A percentile compares a stretch with the other conserved stretches of the same genome.
These are phyloP conservation scores for Poa annua DNA, from an alignment of 176 grass and related monocot species.

Conservation along the genomic window DNA sequence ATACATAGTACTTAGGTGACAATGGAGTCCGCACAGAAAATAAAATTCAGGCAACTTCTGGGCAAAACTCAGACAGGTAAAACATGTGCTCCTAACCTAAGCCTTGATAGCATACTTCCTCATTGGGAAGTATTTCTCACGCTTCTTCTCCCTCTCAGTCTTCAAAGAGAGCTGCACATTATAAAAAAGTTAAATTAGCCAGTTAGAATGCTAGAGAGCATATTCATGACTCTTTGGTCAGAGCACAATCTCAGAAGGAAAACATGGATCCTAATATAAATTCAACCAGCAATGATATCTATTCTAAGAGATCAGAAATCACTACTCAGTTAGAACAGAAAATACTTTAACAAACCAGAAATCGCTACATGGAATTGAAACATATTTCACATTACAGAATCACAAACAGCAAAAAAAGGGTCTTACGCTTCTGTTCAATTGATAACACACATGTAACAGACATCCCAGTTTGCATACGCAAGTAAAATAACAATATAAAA, in stretches of 20 bases:
- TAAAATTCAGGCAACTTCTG: conserved; percentile 24
- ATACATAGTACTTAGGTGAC: conserved; percentile 42
- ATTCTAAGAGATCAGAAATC: too few relatives aligned
- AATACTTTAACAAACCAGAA: too few relatives aligned
- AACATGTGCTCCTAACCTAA: conserved; percentile 39
- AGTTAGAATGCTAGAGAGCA: background rate
- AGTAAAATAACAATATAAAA: background rate
- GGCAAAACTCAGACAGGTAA: conserved; percentile 38
- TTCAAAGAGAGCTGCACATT: conserved; percentile 62
- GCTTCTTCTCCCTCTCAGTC: conserved; percentile 70
- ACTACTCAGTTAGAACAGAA: too few relatives aligned
- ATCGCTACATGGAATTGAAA: too few relatives aligned
- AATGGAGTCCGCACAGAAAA: conserved; percentile 24
- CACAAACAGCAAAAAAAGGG: too few relatives aligned
- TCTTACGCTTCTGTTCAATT: background rate
- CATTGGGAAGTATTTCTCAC: conserved; percentile 77
- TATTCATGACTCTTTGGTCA: too few relatives aligned
- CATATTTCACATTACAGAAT: too few relatives aligned
- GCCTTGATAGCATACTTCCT: conserved; percentile 87
- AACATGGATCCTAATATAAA: background rate
- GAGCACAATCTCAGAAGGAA: background rate
- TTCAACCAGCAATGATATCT: too few relatives aligned
- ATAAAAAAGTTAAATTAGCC: background rate
- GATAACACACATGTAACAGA: background rate
- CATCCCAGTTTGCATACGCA: background rate